phyloP scores from a whole-genome alignment of 2,329 filamentous ascomycete species.

The Paracoccidioides lutzii region DNA sequence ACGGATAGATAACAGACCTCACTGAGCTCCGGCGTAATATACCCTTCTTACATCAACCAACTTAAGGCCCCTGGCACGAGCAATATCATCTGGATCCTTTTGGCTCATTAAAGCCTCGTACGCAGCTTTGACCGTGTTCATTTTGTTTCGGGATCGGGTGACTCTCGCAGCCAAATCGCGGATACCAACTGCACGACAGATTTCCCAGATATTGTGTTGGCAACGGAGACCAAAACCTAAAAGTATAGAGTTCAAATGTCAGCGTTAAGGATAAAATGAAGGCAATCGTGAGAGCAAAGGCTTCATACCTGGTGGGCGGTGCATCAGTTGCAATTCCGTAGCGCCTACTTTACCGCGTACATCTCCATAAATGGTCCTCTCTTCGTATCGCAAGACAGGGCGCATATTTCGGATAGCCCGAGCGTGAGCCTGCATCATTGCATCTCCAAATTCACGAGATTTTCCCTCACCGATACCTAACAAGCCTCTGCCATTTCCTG shows the following conservation, averaged over 20 bases:
- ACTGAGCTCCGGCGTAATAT: conserved; percentile 65
- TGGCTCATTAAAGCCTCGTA: conserved; percentile 73
- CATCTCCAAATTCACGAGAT: conserved; percentile 58
- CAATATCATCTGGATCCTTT: conserved; percentile 77
- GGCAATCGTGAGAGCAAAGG: not conserved
- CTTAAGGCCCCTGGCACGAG: conserved; percentile 82
- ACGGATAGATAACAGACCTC: not conserved
- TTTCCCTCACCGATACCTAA: conserved; percentile 86
- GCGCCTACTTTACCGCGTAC: conserved; percentile 75
- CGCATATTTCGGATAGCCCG: conserved; percentile 82
- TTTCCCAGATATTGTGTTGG: conserved; percentile 85
- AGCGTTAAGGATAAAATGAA: not conserved
- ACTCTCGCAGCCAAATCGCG: conserved; percentile 74
- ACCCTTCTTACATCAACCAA: conserved; percentile 92
- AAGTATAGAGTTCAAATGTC: conserved; percentile 2
- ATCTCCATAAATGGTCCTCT: conserved; percentile 79
- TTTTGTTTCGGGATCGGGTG: conserved; percentile 77
- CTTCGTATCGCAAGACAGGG: conserved; percentile 83
- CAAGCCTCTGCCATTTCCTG: conserved; percentile 75
- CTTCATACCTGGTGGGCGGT: conserved; percentile 71
- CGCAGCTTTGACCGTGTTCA: conserved; percentile 94
- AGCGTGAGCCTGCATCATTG: conserved; percentile 58
- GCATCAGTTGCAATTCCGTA: conserved; percentile 67
- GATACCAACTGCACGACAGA: conserved; percentile 77
- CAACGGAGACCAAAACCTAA: conserved; percentile 87